Conservation (phyloP, 495 filamentous ascomycete genomes). For the Neurospora sp. region DNA sequence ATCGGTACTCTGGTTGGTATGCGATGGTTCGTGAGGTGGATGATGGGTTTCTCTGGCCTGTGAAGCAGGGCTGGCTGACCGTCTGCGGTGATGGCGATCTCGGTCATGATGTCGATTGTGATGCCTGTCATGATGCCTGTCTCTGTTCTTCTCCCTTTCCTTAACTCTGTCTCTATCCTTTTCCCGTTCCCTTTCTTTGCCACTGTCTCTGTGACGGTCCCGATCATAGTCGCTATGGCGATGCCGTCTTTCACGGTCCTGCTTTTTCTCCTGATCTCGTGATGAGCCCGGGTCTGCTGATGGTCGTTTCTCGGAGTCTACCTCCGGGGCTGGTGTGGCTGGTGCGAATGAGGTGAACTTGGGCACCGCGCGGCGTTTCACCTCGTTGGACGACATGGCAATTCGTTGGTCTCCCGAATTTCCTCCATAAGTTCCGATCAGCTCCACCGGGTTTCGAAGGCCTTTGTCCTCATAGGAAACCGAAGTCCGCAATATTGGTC, state of each 20-base stretch:
- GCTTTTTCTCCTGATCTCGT: not conserved
- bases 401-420: not conserved
- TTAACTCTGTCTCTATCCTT: not conserved
- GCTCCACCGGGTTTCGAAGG: not conserved
- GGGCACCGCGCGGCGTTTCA: conserved; percentile 36
- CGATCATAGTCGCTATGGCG: not conserved
- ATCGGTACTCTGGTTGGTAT: conserved; percentile 2
- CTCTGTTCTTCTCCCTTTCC: not conserved
- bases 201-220: not conserved
- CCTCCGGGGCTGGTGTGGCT: conserved; percentile 2
- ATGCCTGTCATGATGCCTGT: not conserved
- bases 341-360: conserved; percentile 62
- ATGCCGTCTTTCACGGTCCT: not conserved
- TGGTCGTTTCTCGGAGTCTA: not conserved
- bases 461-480: not conserved
- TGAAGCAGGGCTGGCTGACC: not conserved
- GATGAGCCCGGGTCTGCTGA: not conserved
- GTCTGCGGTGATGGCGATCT: not conserved
- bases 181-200: not conserved
- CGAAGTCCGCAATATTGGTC: not conserved
- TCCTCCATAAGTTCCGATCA: not conserved
- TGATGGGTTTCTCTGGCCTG: not conserved
- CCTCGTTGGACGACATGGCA: conserved; percentile 22
- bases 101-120: not conserved
- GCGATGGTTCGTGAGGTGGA: not conserved